phyloP scores from a whole-genome alignment of 1,139 yeast species.

The Saccharomyces pastorianus region DNA sequence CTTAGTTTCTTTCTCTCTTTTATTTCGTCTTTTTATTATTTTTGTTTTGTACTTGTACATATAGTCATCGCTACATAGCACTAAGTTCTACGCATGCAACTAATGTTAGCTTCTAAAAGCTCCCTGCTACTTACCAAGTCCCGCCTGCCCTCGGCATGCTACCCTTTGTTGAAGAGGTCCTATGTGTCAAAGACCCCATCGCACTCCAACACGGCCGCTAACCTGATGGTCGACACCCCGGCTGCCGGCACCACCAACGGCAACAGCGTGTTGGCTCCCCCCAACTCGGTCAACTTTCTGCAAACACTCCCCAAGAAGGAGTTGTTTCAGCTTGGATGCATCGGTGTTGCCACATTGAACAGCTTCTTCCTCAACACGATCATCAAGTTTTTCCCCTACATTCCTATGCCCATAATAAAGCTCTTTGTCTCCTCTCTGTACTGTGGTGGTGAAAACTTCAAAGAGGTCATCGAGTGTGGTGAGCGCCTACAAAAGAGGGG shows the following conservation, averaged over 20 bases:
- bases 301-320: conserved; percentile 32
- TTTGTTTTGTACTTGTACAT: neutral
- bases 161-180: neutral
- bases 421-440: conserved; percentile 71
- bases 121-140: neutral
- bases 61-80: neutral
- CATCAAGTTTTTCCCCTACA: conserved; percentile 61
- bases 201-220: neutral
- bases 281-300: conserved; percentile 27
- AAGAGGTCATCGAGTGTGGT: conserved; percentile 66
- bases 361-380: conserved; percentile 53
- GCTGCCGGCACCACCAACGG: neutral
- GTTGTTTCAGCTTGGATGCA: conserved; percentile 53
- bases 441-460: conserved; percentile 81
- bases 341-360: conserved; percentile 60
- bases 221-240: neutral
- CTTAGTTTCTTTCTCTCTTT: neutral
- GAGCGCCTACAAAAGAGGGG: conserved; percentile 59
- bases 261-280: conserved; percentile 10
- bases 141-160: neutral
- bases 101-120: neutral
- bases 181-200: neutral
- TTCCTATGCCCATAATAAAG: conserved; percentile 66
- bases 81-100: neutral
- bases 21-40: neutral